phyloP scores from a whole-genome alignment of 306 rosid species.

The Hylodesmum podocarpum region DNA sequence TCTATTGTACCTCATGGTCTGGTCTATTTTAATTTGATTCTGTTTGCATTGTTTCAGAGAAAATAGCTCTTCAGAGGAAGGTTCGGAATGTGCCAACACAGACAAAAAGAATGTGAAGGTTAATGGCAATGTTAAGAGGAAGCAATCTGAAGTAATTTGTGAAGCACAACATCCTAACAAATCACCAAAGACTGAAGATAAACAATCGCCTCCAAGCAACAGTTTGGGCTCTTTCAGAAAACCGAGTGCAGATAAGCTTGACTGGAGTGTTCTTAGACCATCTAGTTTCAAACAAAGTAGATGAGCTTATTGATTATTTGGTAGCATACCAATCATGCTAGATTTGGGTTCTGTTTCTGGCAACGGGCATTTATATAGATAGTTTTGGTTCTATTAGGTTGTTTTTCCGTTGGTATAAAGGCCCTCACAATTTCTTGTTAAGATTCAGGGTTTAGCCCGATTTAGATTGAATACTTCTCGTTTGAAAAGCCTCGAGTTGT shows the following conservation, averaged over 20 bases:
- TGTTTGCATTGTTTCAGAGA: constrained; percentile 53
- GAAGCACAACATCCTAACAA: constrained; percentile 51
- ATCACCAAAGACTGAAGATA: constrained; percentile 50
- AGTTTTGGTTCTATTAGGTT: constrained; percentile 6
- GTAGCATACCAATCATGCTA: constrained; percentile 27
- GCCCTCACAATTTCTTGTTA: neutral
- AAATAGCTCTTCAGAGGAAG: constrained; percentile 45
- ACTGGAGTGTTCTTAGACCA: constrained; percentile 76
- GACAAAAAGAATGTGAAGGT: constrained; percentile 24
- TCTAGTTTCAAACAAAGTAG: constrained; percentile 46
- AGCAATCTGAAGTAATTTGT: constrained; percentile 45
- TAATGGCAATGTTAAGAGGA: constrained; percentile 63
- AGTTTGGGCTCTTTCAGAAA: constrained; percentile 63
- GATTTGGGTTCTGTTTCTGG: constrained; percentile 11
- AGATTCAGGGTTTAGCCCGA: constrained; percentile 7
- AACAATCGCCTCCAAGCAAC: constrained; percentile 33
- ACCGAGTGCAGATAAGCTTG: constrained; percentile 61
- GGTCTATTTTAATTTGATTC: neutral
- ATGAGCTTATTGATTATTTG: constrained; percentile 34
- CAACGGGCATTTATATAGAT: constrained; percentile 16
- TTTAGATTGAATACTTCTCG: constrained; percentile 16
- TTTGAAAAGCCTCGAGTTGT: neutral
- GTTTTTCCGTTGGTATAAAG: neutral
- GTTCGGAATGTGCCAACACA: constrained; percentile 33
- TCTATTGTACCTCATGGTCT: neutral